Conservation (phyloP, 2,329 filamentous ascomycete genomes). For the Colletotrichum sp. region DNA sequence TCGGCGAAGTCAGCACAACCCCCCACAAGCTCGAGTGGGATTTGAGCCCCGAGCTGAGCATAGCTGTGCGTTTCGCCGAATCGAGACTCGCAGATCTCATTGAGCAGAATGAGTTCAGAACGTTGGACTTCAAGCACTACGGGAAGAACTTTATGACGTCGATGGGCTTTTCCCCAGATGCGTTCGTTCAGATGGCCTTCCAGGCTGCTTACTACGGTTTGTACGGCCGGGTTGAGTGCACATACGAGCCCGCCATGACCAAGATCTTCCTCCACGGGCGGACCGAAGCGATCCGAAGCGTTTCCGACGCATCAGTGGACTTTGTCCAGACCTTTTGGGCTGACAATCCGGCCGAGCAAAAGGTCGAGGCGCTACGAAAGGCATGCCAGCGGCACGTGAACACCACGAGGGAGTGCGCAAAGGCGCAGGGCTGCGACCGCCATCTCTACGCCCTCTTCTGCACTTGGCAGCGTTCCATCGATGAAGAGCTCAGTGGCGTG, state of each 20-base stretch:
- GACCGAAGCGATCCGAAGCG: slow-evolving; percentile 90
- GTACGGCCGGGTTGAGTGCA: slow-evolving; percentile 92
- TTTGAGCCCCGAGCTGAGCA: slow-evolving; percentile 89
- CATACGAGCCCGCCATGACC: slow-evolving; percentile 98
- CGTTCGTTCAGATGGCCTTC: slow-evolving; percentile 99
- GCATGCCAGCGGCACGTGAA: slow-evolving; percentile 84
- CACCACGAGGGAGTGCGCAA: slow-evolving; percentile 83
- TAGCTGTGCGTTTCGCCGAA: slow-evolving; percentile 93
- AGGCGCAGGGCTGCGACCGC: slow-evolving; percentile 88
- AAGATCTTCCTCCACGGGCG: slow-evolving; percentile 92
- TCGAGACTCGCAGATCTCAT: slow-evolving; percentile 93
- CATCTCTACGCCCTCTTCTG: slow-evolving; percentile 95
- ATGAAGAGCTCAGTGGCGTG: slow-evolving; percentile 68
- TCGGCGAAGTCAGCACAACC: slow-evolving; percentile 91
- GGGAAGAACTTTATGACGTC: slow-evolving; percentile 98
- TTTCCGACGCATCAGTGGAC: slow-evolving; percentile 81
- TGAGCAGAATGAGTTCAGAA: slow-evolving; percentile 94
- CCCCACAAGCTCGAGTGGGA: slow-evolving; percentile 98
- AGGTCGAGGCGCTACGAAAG: slow-evolving; percentile 83
- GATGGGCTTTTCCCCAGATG: slow-evolving; percentile 96
- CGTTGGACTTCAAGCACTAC: slow-evolving; percentile 86
- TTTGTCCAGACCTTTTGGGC: slow-evolving; percentile 96
- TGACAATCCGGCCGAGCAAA: slow-evolving; percentile 81
- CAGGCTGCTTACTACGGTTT: slow-evolving; percentile 97
- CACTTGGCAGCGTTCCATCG: slow-evolving; percentile 89